Conservation (phyloP, 1,139 yeast species). For the Pichia sp. region DNA sequence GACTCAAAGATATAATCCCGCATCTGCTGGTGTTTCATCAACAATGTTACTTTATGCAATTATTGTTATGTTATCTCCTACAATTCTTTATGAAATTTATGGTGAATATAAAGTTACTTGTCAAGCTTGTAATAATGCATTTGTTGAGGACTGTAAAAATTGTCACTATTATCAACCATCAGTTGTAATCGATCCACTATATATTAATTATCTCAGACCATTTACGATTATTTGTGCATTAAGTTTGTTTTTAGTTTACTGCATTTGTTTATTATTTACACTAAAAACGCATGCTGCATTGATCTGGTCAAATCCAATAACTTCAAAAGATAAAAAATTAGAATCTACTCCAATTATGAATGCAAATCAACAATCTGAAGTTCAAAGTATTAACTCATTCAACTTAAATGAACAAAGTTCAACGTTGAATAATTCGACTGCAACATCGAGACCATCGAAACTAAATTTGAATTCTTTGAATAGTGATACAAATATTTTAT, state of each 20-base stretch:
- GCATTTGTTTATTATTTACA: slow-evolving; percentile 89
- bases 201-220: slow-evolving; percentile 64
- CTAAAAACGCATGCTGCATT: slow-evolving; percentile 92
- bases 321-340: slow-evolving; percentile 24
- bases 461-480: not conserved
- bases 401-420: slow-evolving; percentile 17
- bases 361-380: slow-evolving; percentile 12
- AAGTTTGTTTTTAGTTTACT: slow-evolving; percentile 74
- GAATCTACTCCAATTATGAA: slow-evolving; percentile 7
- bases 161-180: slow-evolving; percentile 82
- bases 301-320: slow-evolving; percentile 76
- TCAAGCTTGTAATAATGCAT: slow-evolving; percentile 26
- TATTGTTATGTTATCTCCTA: slow-evolving; percentile 90
- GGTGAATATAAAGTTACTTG: slow-evolving; percentile 83
- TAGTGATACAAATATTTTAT: not conserved
- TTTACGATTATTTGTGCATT: slow-evolving; percentile 76
- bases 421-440: slow-evolving; percentile 1
- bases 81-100: slow-evolving; percentile 81
- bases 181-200: slow-evolving; percentile 55
- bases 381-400: slow-evolving; percentile 26
- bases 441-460: slow-evolving; percentile 4
- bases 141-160: slow-evolving; percentile 42
- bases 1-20: slow-evolving; percentile 92
- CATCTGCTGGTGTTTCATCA: slow-evolving; percentile 94
- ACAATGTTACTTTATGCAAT: slow-evolving; percentile 91